These are phyloP conservation scores for Pseudogymnoascus sp. DNA, from an alignment of 2,329 filamentous ascomycete species.

Conservation along the genomic window DNA sequence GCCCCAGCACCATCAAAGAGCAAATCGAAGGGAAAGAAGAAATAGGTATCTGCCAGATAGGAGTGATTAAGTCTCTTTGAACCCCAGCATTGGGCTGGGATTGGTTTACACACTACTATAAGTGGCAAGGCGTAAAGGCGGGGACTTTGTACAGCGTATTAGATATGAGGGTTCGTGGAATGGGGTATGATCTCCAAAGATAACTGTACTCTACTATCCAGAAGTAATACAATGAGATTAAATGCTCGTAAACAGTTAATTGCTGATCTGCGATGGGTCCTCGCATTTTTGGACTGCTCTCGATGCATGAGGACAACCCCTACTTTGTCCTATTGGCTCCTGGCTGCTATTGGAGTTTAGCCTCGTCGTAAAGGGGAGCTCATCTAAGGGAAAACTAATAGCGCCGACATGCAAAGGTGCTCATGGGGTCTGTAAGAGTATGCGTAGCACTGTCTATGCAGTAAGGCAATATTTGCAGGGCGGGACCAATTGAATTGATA, in stretches of 20 bases:
- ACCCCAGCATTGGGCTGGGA: not conserved
- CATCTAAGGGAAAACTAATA: not conserved
- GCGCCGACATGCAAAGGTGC: not conserved
- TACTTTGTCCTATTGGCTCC: not conserved
- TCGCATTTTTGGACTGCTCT: not conserved
- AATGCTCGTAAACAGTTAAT: not conserved
- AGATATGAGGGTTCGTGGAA: not conserved
- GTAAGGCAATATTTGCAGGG: not conserved
- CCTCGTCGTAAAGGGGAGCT: not conserved
- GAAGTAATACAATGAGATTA: not conserved
- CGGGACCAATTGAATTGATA: not conserved
- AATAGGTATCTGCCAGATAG: not conserved
- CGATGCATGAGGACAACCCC: not conserved
- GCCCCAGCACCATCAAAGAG: slow-evolving; percentile 39
- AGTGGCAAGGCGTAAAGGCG: not conserved
- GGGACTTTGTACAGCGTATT: slow-evolving; percentile 2
- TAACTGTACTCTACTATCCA: slow-evolving; percentile 2
- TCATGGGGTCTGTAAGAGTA: not conserved
- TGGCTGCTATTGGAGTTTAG: not conserved
- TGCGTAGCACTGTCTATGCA: not conserved
- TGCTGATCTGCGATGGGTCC: not conserved
- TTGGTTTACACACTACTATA: not conserved
- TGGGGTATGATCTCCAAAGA: not conserved
- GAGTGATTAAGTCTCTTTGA: not conserved
- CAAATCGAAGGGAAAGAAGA: slow-evolving; percentile 2